Evolutionary conservation across 2,329 filamentous ascomycete species (phyloP), one percentile per base, ranked within the genome.

Genomic region (Fusarium globosum): DNA sequence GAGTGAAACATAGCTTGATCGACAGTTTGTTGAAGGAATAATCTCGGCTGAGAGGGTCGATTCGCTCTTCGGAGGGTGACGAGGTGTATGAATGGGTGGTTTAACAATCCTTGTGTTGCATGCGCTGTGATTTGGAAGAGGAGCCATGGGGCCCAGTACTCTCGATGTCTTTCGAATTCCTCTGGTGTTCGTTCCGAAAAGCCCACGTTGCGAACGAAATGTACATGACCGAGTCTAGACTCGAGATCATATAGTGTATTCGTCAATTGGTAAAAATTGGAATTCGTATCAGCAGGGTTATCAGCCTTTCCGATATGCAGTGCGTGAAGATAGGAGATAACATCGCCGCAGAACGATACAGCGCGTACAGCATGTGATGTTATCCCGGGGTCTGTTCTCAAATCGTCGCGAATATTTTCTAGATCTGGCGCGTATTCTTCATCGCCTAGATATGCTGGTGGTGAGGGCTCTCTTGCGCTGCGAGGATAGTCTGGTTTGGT

Each of bases 1-100:
- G 71, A 76, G 35, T 77, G 74, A n/a, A 75, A 77, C 53, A 77
- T 64, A 2, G 75, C 75, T 4, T 77, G 75, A 7, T 77, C 75
- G 2, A 77, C 73, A 1, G 75, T 76, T 15, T 73, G 65, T 12
- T 77, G 75, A 0, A 77, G 26, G 23, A 77, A 77, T 0, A 76
- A 26, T 2, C 75, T 60, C 0, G 75, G 75, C 2, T 75, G 75
- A 15, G 68, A 71, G 1, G 72, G 61, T 4, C 69, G 58, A 20
- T 65, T 72, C 0, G 51, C 64, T 20, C 60, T 53, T n/a, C 71
- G 66, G 2, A 75, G 45, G 0, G 69, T 72, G 0, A 76, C 71
- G 1, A 77, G 75, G 3, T 77, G 75, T 1, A 77, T 74, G 12
- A 77, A 77, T 0, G 75, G 75, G 0, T 77, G 76, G 4, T 77